Evolutionary conservation across 2,329 filamentous ascomycete genomes (phyloP).

Genomic region (Pseudomassariella vexata): DNA sequence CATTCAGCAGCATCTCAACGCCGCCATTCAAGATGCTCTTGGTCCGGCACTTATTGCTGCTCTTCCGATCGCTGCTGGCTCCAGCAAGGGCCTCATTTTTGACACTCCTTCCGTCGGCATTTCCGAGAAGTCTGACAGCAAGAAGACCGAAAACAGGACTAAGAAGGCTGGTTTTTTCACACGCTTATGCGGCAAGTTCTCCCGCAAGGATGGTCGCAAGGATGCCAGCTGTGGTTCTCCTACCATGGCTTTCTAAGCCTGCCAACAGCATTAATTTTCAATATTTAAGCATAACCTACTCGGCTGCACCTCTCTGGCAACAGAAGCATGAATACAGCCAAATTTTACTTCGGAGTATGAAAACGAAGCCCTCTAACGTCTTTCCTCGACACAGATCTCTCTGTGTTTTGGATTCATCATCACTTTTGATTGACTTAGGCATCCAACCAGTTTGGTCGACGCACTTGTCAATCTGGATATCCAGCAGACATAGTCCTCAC

Average conservation of each 20-base stretch:
- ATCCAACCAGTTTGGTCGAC: too few relatives aligned
- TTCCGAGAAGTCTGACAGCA: slow-evolving; percentile 1
- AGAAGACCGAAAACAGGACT: slow-evolving; percentile 1
- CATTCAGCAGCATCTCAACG: slow-evolving; percentile 11
- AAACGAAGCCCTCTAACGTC: too few relatives aligned
- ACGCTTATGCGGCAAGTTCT: slow-evolving; percentile 3
- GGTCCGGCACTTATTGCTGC: slow-evolving; percentile 10
- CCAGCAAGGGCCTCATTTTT: slow-evolving; percentile 2
- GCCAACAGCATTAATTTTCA: not conserved
- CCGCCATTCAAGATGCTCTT: slow-evolving; percentile 10
- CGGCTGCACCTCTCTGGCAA: not conserved
- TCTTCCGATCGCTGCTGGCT: slow-evolving; percentile 6
- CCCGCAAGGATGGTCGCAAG: slow-evolving; percentile 5
- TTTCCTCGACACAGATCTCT: too few relatives aligned
- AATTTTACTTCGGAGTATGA: too few relatives aligned
- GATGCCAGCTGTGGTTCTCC: not conserved
- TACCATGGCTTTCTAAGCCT: not conserved
- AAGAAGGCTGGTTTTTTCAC: slow-evolving; percentile 7
- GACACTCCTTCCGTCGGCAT: not conserved
- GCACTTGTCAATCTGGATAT: too few relatives aligned
- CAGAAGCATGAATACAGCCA: too few relatives aligned
- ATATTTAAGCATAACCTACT: not conserved
- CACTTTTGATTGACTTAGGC: too few relatives aligned
- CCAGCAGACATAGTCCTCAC: too few relatives aligned
- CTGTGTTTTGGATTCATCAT: too few relatives aligned